Evolutionary conservation across 2,329 filamentous ascomycete genomes (phyloP).

Genomic region (Chrysoporthe cubensis): DNA sequence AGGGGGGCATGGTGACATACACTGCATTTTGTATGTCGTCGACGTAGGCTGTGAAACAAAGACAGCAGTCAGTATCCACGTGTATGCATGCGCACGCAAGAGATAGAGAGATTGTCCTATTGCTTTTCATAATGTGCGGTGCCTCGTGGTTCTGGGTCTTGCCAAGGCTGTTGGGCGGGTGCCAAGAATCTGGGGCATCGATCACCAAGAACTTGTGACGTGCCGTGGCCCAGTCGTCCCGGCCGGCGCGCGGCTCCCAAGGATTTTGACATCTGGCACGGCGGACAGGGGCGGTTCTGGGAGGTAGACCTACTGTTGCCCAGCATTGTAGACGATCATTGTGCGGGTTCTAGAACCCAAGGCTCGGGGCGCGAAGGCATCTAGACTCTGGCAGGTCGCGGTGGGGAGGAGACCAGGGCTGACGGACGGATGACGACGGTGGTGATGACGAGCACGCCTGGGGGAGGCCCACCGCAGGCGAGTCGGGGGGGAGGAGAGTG

Average conservation of each 20-base stretch:
- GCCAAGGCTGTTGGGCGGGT: slow-evolving; percentile 26
- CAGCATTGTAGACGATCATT: slow-evolving; percentile 29
- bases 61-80: slow-evolving; percentile 37
- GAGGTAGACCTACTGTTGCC: slow-evolving; percentile 26
- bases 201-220: slow-evolving; percentile 3
- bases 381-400: slow-evolving; percentile 12
- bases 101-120: background rate
- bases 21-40: slow-evolving; percentile 55
- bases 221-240: slow-evolving; percentile 1
- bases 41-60: slow-evolving; percentile 45
- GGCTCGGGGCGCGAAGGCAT: slow-evolving; percentile 27
- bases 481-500: background rate
- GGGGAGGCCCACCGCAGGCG: too few relatives aligned
- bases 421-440: background rate
- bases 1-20: slow-evolving; percentile 39
- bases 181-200: slow-evolving; percentile 24
- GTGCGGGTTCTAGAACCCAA: slow-evolving; percentile 28
- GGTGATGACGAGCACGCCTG: background rate
- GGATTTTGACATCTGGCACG: slow-evolving; percentile 4
- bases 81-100: background rate
- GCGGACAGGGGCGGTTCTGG: background rate
- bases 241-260: slow-evolving; percentile 16
- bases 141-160: slow-evolving; percentile 15
- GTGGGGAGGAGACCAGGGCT: background rate
- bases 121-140: background rate